Evolutionary conservation across 2,329 filamentous ascomycete genomes (phyloP), one percentile per base, ranked within the genome.

Genomic region (Periconia macrospinosa): DNA sequence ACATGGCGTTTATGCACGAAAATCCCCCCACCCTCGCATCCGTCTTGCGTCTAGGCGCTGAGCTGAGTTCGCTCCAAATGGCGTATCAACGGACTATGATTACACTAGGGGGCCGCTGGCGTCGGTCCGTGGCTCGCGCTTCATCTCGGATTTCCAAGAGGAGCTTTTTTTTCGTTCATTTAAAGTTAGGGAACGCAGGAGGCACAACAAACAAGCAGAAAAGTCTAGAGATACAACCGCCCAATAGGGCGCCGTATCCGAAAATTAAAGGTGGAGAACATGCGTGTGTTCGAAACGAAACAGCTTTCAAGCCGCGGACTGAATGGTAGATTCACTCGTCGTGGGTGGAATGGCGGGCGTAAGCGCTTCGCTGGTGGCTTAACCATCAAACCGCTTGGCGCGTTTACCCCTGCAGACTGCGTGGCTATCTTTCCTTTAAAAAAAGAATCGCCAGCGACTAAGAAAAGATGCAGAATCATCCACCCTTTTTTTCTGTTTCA

Each of bases 341-440:
- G 50, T 33, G 8, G 58, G 46, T 49, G 49, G 46, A 40, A 57
- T 59, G 58, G 43, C 49, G 40, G 20, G 20, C 41, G 42, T 61
- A 59, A 53, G 58, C 63, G 61, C 61, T 61, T 59, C 55, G 58
- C 55, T 52, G 51, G 67, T 68, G 67, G 68, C 68, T 69, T 27
- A 67, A 66, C 65, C 60, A 56, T 65, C 63, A 70, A 72, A 70
- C 68, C 52, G 35, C 50, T 54, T 50, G 50, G 53, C 53, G 53
- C 53, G 46, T 45, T 27, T 41, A 33, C 49, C 43, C 50, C 53
- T 50, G 45, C 50, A 47, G 49, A 45, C 13, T 45, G 35, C 49
- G n/a, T 50, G 41, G 30, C 35, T 30, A 33, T 10, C 20, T 23
- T 35, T 14, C 3, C 40, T 42, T n/a, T 27, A n/a, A n/a, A n/a